These are phyloP conservation scores for Suhomyces canberraensis DNA, from an alignment of 805 yeast species.

Conservation along the genomic window DNA sequence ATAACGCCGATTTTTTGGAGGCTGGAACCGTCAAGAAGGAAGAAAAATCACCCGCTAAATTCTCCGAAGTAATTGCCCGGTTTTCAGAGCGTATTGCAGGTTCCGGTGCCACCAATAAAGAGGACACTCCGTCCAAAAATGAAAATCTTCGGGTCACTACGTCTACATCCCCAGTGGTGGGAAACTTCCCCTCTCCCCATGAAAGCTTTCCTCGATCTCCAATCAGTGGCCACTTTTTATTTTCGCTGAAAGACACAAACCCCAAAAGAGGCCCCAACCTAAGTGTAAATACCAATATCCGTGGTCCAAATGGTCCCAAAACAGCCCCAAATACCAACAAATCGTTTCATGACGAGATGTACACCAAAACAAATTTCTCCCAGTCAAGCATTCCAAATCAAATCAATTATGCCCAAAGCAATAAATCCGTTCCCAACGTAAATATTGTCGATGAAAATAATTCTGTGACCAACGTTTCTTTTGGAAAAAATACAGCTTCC, in stretches of 20 bases:
- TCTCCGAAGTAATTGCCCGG: constrained; percentile 24
- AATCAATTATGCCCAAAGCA: constrained; percentile 15
- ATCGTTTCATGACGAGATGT: too few species aligned
- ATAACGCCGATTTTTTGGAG: not conserved
- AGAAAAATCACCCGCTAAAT: constrained; percentile 18
- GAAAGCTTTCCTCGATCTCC: constrained; percentile 5
- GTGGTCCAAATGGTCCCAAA: too few species aligned
- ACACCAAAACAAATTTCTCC: too few species aligned
- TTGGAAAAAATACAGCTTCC: not conserved
- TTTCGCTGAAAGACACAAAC: constrained; percentile 1
- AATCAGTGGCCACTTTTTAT: constrained; percentile 7
- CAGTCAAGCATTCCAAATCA: too few species aligned
- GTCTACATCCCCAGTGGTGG: not conserved
- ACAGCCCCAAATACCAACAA: too few species aligned
- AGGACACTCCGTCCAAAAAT: constrained; percentile 1
- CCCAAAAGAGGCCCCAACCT: not conserved
- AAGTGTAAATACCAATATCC: too few species aligned
- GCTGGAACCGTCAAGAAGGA: not conserved
- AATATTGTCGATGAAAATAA: constrained; percentile 8
- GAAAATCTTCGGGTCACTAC: not conserved
- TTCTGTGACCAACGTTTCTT: constrained; percentile 1
- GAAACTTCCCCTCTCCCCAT: too few species aligned
- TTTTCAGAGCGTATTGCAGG: constrained; percentile 38
- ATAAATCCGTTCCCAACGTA: constrained; percentile 19
- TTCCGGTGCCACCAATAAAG: constrained; percentile 14